These are phyloP conservation scores for Craterostigma plantagineum DNA, from an alignment of 257 asterid species.

Conservation along the genomic window DNA sequence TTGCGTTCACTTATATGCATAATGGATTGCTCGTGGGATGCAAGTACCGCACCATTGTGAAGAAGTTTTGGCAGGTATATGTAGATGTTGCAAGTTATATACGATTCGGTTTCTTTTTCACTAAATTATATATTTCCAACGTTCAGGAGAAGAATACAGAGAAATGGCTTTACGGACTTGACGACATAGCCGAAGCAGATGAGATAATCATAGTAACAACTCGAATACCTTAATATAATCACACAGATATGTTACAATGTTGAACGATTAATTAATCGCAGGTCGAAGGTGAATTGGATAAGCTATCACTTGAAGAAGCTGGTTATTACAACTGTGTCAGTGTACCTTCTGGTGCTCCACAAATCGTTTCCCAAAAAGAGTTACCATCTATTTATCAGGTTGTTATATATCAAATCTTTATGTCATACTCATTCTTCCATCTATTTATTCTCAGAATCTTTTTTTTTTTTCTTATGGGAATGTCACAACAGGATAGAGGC, in stretches of 20 bases:
- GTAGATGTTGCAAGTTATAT: neutral
- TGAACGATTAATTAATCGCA: slow-evolving; percentile 8
- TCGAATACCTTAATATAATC: slow-evolving; percentile 2
- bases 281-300: slow-evolving; percentile 88
- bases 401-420: neutral
- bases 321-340: slow-evolving; percentile 58
- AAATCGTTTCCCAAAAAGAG: slow-evolving; percentile 34
- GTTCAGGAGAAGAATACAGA: slow-evolving; percentile 43
- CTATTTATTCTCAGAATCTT: too few relatives aligned
- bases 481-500: slow-evolving; percentile 28
- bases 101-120: neutral
- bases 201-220: slow-evolving; percentile 47
- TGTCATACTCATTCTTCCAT: neutral
- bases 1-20: slow-evolving; percentile 55
- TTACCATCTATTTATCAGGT: slow-evolving; percentile 51
- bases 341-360: slow-evolving; percentile 81
- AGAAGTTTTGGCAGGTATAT: slow-evolving; percentile 73
- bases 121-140: neutral
- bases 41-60: slow-evolving; percentile 49
- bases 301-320: slow-evolving; percentile 71
- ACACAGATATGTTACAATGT: slow-evolving; percentile 7
- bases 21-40: slow-evolving; percentile 51
- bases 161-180: slow-evolving; percentile 49
- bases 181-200: slow-evolving; percentile 46
- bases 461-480: neutral